Percentiles rank a stretch among this genome's conserved stretches.
Evolutionary conservation across 805 yeast genomes (phyloP).

Genomic region (Starmerella potacharoeniae): DNA sequence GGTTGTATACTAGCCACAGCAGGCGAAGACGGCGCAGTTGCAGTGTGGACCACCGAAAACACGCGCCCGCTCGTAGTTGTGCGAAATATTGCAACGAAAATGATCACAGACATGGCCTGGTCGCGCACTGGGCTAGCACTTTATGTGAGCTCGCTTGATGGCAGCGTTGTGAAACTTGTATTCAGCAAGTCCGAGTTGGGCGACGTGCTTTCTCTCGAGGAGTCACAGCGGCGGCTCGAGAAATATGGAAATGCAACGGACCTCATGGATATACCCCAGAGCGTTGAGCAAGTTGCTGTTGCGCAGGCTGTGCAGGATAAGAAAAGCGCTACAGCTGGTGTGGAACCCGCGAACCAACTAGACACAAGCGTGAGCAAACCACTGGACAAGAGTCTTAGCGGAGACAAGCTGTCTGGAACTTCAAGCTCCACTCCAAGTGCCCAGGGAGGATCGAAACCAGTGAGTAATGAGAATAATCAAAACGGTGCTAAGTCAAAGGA

Average conservation of each 20-base stretch:
- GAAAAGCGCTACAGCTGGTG: slow-evolving; percentile 11
- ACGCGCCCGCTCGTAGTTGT: slow-evolving; percentile 74
- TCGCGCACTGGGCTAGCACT: slow-evolving; percentile 63
- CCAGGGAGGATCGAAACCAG: no score
- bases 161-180: slow-evolving; percentile 54
- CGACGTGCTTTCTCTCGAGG: slow-evolving; percentile 46
- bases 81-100: slow-evolving; percentile 57
- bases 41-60: slow-evolving; percentile 72
- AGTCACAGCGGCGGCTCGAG: slow-evolving; percentile 57
- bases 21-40: slow-evolving; percentile 84
- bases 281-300: slow-evolving; percentile 60
- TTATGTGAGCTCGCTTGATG: slow-evolving; percentile 75
- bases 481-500: no score
- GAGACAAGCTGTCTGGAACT: no score
- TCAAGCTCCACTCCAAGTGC: no score
- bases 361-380: no score
- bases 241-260: slow-evolving; percentile 85
- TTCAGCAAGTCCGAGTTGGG: slow-evolving; percentile 45
- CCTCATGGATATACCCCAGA: slow-evolving; percentile 73
- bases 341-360: neutral
- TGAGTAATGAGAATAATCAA: no score
- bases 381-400: no score
- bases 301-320: slow-evolving; percentile 38
- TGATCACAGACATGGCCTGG: slow-evolving; percentile 88
- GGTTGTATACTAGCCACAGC: slow-evolving; percentile 84